These are phyloP conservation scores for Catharanthus roseus DNA, from an alignment of 257 asterid species.

Conservation along the genomic window DNA sequence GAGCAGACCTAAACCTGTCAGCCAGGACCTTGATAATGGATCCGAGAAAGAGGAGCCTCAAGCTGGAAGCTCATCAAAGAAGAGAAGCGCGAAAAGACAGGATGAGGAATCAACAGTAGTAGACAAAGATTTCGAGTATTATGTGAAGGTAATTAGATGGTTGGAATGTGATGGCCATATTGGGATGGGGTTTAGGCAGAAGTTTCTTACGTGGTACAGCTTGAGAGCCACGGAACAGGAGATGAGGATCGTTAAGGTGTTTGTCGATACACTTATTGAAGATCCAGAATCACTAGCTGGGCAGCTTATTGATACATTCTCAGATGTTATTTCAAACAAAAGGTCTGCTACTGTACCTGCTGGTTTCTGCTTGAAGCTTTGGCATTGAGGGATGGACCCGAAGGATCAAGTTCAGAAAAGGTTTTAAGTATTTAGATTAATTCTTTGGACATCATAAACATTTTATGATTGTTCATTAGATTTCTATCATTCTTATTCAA, in stretches of 20 bases:
- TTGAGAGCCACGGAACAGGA: constrained; percentile 71
- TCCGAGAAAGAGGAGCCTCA: constrained; percentile 60
- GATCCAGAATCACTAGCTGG: constrained; percentile 84
- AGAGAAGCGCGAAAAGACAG: constrained; percentile 45
- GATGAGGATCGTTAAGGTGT: constrained; percentile 63
- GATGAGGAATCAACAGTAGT: constrained; percentile 43
- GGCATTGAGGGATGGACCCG: constrained; percentile 54
- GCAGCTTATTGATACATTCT: constrained; percentile 69
- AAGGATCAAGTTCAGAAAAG: background rate
- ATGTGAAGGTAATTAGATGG: constrained; percentile 74
- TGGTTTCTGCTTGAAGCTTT: constrained; percentile 88
- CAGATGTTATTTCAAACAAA: constrained; percentile 55
- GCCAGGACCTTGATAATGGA: constrained; percentile 32
- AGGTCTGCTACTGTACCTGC: constrained; percentile 43
- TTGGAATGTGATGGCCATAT: constrained; percentile 81
- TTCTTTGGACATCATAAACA: constrained; percentile 11
- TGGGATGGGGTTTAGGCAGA: constrained; percentile 59
- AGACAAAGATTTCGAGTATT: constrained; percentile 71
- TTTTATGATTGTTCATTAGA: constrained; percentile 15
- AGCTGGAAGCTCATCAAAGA: constrained; percentile 68
- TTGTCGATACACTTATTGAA: constrained; percentile 60
- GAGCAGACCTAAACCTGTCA: constrained; percentile 28
- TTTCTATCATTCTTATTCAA: background rate
- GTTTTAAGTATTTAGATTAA: constrained; percentile 8
- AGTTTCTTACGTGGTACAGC: constrained; percentile 94